phyloP scores from a whole-genome alignment of 2,329 filamentous ascomycete genomes.

The Leptographium radiaticola region DNA sequence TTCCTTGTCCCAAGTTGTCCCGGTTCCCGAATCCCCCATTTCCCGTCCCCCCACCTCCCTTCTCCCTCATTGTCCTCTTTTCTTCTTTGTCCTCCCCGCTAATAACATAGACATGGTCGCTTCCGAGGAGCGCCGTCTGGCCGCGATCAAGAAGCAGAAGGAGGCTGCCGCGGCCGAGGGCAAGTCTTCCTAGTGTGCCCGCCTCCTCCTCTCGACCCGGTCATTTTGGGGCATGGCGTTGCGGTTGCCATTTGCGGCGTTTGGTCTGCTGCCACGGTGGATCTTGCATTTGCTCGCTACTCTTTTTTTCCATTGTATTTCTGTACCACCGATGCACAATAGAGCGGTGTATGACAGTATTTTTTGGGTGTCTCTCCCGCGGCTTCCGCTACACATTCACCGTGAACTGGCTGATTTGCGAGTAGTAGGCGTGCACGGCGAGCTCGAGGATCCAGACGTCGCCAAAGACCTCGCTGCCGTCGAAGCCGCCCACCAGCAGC shows the following conservation, averaged over 20 bases:
- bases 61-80: neutral
- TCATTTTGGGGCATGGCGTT: neutral
- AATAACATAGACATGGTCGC: constrained; percentile 59
- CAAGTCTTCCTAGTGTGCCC: no score
- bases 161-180: constrained; percentile 3
- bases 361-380: neutral
- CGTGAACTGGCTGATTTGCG: constrained; percentile 59
- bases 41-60: no score
- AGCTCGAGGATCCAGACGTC: constrained; percentile 56
- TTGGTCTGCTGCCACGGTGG: neutral
- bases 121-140: constrained; percentile 55
- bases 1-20: neutral
- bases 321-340: neutral
- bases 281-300: neutral
- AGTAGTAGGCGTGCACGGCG: constrained; percentile 59
- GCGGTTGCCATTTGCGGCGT: neutral
- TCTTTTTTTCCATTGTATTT: neutral
- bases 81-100: neutral
- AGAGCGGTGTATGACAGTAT: neutral
- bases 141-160: constrained; percentile 23
- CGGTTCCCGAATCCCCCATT: neutral
- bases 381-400: constrained; percentile 41
- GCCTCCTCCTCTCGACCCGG: neutral
- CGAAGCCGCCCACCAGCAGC: constrained; percentile 53
- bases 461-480: constrained; percentile 53